Percentiles rank a stretch among this genome's conserved stretches.
Conservation (phyloP, 192 early-diverging fungal species). For the Obelidium mucronatum region DNA sequence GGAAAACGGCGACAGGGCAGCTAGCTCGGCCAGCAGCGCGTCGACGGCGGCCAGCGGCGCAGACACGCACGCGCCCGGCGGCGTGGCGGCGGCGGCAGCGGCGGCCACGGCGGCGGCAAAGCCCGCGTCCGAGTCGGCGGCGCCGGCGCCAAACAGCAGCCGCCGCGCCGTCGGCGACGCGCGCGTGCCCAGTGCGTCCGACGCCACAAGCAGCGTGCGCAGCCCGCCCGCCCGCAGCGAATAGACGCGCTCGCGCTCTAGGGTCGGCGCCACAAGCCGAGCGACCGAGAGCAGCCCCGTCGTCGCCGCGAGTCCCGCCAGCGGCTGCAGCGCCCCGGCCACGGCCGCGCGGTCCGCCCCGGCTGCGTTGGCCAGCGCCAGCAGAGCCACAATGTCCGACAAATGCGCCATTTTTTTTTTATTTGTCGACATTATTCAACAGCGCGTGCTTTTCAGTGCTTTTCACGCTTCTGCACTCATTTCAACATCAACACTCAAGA, state of each 20-base stretch:
- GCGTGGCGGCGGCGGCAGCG: no score
- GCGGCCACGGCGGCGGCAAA: no score
- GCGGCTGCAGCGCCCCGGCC: background rate
- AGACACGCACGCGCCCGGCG: no score
- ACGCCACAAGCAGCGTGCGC: background rate
- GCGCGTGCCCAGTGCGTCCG: background rate
- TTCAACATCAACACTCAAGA: background rate
- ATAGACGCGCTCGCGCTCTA: constrained; percentile 30
- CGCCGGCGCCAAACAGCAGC: background rate
- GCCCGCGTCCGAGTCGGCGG: background rate
- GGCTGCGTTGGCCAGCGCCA: background rate
- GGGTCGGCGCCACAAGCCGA: constrained; percentile 15
- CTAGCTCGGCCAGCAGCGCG: constrained; percentile 5
- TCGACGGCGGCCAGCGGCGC: background rate
- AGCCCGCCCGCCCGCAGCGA: background rate
- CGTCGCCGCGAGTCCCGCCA: background rate
- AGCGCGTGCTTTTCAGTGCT: background rate
- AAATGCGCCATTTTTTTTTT: background rate
- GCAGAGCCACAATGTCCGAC: background rate
- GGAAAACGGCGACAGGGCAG: constrained; percentile 1
- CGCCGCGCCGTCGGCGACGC: background rate
- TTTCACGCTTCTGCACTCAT: background rate
- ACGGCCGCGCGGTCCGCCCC: background rate
- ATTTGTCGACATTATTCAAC: background rate
- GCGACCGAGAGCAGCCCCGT: background rate